Evolutionary conservation across 2,329 filamentous ascomycete genomes (phyloP), one percentile per base, ranked within the genome.

Genomic region (Chaetomium sp.): DNA sequence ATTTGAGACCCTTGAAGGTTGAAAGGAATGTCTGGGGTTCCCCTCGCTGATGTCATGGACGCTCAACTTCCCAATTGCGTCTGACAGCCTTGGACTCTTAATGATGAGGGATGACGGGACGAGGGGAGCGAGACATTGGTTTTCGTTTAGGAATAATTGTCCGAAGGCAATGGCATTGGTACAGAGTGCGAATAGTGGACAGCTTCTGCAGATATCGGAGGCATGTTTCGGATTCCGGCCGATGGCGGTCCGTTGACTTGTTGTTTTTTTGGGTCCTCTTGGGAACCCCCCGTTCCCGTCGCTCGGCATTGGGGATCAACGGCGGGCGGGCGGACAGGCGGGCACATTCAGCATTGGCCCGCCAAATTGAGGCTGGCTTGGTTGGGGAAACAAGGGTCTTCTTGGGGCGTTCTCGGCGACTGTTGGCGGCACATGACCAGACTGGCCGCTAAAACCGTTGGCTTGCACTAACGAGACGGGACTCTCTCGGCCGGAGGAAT

Each of bases 21-120:
- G 37, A 36, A 44, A 46, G 11, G 19, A 27, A 27, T 27, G 19
- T 27, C 19, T 27, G 19, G 19, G 42, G 44, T 53, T 54, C 51
- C 57, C 57, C 55, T 50, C 55, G 53, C 61, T 61, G 61, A 63
- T 61, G 62, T 64, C 62, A 64, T 64, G 60, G 51, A 51, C 42
- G 27, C 55, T 58, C 53, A 52, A 48, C 44, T 27, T 11, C 6
- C 45, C 37, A 11, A 36, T 41, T 27, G 19, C 19, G 19, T 27
- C 19, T 27, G 19, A 27, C 19, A 27, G 19, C 19, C 19, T 27
- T 27, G 19, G 19, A 27, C 19, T 27, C 19, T 27, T 27, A 27
- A 27, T 27, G 19, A 27, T 27, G 19, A 27, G 19, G 19, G 19
- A 27, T 27, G 19, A 27, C 19, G 19, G 19, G 19, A 27, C 19